A percentile compares a stretch with the other conserved stretches of the same genome.
Evolutionary conservation across 2,329 filamentous ascomycete genomes (phyloP).

Genomic region (Penicillium sp.): DNA sequence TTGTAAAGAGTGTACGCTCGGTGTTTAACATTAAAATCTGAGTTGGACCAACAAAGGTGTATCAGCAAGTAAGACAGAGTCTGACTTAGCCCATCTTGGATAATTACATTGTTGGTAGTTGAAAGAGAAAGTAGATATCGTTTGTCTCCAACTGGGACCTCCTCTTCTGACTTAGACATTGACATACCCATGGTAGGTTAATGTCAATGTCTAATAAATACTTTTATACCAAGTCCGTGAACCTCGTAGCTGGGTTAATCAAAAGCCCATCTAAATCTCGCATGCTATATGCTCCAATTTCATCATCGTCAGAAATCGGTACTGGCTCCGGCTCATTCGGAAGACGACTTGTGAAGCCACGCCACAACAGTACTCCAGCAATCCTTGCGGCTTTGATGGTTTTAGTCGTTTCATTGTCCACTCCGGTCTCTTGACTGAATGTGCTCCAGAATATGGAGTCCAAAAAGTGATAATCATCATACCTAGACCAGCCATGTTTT

Average conservation of each 20-base stretch:
- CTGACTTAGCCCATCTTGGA: not conserved
- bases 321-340: constrained; percentile 35
- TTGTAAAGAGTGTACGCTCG: not conserved
- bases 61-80: not conserved
- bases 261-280: constrained; percentile 39
- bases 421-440: constrained; percentile 28
- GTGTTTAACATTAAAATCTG: not conserved
- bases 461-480: constrained; percentile 33
- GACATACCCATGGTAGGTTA: no score
- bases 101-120: not conserved
- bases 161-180: no score
- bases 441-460: constrained; percentile 34
- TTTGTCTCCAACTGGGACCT: no score
- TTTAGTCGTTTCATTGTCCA: constrained; percentile 24
- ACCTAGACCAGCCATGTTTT: constrained; percentile 34
- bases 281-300: constrained; percentile 42
- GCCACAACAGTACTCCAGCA: constrained; percentile 34
- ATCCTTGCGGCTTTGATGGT: constrained; percentile 35
- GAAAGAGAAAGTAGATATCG: not conserved
- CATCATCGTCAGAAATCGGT: constrained; percentile 35
- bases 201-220: no score
- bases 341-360: constrained; percentile 43
- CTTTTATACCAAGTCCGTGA: not conserved
- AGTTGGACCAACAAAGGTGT: not conserved
- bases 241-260: constrained; percentile 26